Evolutionary conservation across 371 early-diverging fungal genomes (phyloP).

Genomic region (Phascolomyces articulosus): DNA sequence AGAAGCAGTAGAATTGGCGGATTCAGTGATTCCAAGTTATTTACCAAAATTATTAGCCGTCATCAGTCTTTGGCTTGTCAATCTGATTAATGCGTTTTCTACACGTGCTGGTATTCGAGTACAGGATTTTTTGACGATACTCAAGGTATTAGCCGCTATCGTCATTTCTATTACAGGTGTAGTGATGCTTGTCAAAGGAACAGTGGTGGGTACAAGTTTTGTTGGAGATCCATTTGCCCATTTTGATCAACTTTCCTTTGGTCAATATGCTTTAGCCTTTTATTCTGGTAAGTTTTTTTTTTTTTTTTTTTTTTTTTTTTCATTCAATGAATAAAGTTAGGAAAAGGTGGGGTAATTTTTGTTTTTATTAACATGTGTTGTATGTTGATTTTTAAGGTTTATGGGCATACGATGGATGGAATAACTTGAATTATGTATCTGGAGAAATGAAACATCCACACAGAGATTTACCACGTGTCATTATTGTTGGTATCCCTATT

Average conservation of each 20-base stretch:
- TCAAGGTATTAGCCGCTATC: slow-evolving; percentile 80
- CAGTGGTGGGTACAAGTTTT: slow-evolving; percentile 53
- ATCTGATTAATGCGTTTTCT: slow-evolving; percentile 74
- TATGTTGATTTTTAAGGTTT: too few species aligned
- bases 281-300: slow-evolving; percentile 55
- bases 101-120: slow-evolving; percentile 74
- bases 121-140: slow-evolving; percentile 78
- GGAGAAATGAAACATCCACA: slow-evolving; percentile 90
- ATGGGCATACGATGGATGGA: slow-evolving; percentile 95
- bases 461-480: slow-evolving; percentile 74
- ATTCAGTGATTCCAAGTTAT: slow-evolving; percentile 57
- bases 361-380: neutral
- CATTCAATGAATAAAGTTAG: too few species aligned
- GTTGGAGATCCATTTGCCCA: slow-evolving; percentile 69
- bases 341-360: neutral
- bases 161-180: slow-evolving; percentile 81
- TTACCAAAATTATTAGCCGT: slow-evolving; percentile 72
- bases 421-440: slow-evolving; percentile 86
- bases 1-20: slow-evolving; percentile 47
- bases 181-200: slow-evolving; percentile 66
- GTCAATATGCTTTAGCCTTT: slow-evolving; percentile 79
- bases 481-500: slow-evolving; percentile 69
- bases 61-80: slow-evolving; percentile 64
- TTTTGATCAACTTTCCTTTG: slow-evolving; percentile 54
- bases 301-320: neutral